Evolutionary conservation across 768 basidiomycete species (phyloP).

Genomic region (Pleurotus djamor): DNA sequence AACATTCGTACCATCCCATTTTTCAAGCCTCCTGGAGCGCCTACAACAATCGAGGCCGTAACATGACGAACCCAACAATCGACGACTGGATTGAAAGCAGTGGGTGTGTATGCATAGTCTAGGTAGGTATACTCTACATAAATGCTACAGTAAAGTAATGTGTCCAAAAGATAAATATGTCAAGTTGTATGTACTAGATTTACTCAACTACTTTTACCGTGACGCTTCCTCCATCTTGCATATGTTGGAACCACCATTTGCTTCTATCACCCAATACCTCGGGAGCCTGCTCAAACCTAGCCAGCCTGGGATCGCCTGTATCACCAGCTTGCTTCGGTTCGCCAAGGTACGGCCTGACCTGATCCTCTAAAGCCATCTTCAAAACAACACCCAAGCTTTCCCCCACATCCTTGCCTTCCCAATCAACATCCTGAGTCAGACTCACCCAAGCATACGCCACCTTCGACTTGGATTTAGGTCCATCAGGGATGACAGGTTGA

Average conservation of each 20-base stretch:
- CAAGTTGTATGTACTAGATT: neutral
- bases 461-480: constrained; percentile 27
- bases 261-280: neutral
- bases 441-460: constrained; percentile 86
- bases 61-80: neutral
- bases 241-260: neutral
- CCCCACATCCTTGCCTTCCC: constrained; percentile 75
- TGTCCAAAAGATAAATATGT: neutral
- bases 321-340: neutral
- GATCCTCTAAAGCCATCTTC: constrained; percentile 36
- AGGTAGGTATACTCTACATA: neutral
- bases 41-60: constrained; percentile 12
- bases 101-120: neutral
- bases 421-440: constrained; percentile 77
- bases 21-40: constrained; percentile 48
- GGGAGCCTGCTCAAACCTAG: neutral
- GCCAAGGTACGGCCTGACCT: constrained; percentile 21
- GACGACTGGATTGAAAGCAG: neutral
- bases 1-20: constrained; percentile 77
- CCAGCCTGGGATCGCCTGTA: neutral
- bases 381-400: constrained; percentile 42
- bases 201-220: constrained; percentile 12
- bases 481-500: constrained; percentile 7
- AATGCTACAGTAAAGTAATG: neutral
- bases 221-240: constrained; percentile 12